Base-by-base conservation (phyloP, 2,329 filamentous ascomycete genomes). In the Colletotrichum sansevieriae region DNA sequence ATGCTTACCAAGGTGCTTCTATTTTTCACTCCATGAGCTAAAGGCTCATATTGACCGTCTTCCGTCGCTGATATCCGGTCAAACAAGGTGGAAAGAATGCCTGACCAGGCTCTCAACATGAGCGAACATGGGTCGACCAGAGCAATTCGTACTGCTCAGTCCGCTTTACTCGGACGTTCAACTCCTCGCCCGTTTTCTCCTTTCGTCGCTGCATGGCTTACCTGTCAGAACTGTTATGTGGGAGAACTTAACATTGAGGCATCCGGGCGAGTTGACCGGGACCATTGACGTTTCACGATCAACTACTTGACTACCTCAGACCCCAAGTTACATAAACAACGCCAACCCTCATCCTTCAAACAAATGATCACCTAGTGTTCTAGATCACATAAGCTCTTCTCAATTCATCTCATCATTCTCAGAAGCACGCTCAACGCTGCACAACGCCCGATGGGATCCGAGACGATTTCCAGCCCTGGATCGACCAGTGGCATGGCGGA, bases 1-100 rank as follows among this genome's bases (percentile, higher is more conserved):
- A 51, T 66, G 66, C 66, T 69, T 58, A 69, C 66, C 66, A 69
- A 69, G 56, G 44, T 69, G 63, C 47, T 66, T 69, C 62, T 69
- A 69, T 69, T 69, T 59, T 66, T 69, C 49, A 54, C 56, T 29
- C 35, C n/a, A 33, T 33, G 43, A 18, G 10, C 12, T 15, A 47
- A 20, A 51, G 20, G 11, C 51, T n/a, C 18, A 46, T 52, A 18
- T 22, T 39, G 47, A 47, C 47, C 25, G 39, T 47, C 29, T 35
- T 51, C 9, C 18, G 35, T 60, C 33, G 33, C n/a, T 37, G 25
- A 22, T 44, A 18, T 33, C 33, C 11, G 44, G 44, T 59, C 18
- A 20, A 57, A 18, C 15, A 47, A 3, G 25, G 25, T 39, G 25
- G 47, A 25, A 39, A 22, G 20, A 43, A 29, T 47, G 37, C 60